Conservation (phyloP, 768 basidiomycete species). For the Xerocomellus amylosporus region DNA sequence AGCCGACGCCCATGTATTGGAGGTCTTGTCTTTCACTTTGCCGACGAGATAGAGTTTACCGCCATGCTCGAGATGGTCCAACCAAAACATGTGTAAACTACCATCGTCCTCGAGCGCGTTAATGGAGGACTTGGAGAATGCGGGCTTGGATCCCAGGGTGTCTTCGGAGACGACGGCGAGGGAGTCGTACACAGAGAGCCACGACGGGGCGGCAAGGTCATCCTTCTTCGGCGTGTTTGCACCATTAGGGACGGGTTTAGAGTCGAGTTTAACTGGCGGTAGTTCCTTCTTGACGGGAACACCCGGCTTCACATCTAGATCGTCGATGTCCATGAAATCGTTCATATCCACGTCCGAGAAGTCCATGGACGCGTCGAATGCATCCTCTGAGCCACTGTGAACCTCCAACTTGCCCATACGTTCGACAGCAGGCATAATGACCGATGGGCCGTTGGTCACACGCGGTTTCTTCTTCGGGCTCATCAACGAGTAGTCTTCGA, state of each 20-base stretch:
- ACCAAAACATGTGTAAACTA: conserved; percentile 89
- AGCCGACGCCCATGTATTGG: conserved; percentile 69
- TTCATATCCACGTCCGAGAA: conserved; percentile 61
- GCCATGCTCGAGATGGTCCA: conserved; percentile 87
- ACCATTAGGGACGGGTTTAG: conserved; percentile 8
- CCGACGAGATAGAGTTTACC: conserved; percentile 88
- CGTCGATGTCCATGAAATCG: conserved; percentile 56
- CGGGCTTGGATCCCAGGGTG: conserved; percentile 44
- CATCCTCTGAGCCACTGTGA: conserved; percentile 47
- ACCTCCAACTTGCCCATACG: conserved; percentile 60
- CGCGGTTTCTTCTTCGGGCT: conserved; percentile 69
- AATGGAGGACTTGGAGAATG: conserved; percentile 40
- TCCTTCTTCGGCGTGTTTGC: conserved; percentile 41
- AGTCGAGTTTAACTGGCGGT: conserved; percentile 2
- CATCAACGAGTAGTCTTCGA: conserved; percentile 51
- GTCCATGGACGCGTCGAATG: conserved; percentile 47
- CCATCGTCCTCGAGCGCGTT: conserved; percentile 81
- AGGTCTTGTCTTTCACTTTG: conserved; percentile 79
- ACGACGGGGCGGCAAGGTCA: conserved; percentile 49
- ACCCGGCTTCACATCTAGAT: conserved; percentile 46
- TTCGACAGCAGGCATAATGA: conserved; percentile 54
- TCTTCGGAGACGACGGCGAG: conserved; percentile 62
- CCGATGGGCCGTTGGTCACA: conserved; percentile 41
- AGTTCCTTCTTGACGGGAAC: conserved; percentile 28
- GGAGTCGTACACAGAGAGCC: conserved; percentile 76